Conservation (phyloP, 495 filamentous ascomycete genomes). For the Xylaria sp. region DNA sequence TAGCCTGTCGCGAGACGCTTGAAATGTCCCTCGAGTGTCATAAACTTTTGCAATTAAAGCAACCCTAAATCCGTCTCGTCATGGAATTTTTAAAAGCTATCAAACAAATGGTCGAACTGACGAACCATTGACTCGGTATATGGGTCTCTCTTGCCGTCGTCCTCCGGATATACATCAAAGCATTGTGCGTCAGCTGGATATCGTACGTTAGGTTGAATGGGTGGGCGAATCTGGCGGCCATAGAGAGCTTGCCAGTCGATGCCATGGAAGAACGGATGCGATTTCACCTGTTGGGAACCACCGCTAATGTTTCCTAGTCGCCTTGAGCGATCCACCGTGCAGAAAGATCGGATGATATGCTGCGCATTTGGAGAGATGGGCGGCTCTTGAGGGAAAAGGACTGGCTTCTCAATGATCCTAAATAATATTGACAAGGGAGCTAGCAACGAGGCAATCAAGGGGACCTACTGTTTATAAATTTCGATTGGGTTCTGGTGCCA, state of each 20-base stretch:
- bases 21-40: background rate
- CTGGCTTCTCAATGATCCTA: constrained; percentile 77
- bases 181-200: constrained; percentile 85
- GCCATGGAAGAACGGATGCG: constrained; percentile 83
- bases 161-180: constrained; percentile 83
- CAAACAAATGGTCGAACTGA: constrained; percentile 80
- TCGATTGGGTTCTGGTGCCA: constrained; percentile 96
- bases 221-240: constrained; percentile 71
- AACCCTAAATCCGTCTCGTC: constrained; percentile 22
- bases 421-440: constrained; percentile 20
- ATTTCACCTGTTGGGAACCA: constrained; percentile 80
- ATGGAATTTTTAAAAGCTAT: constrained; percentile 67
- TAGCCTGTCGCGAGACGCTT: constrained; percentile 3
- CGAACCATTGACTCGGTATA: constrained; percentile 76
- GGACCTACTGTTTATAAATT: constrained; percentile 83
- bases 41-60: background rate
- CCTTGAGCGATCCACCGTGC: constrained; percentile 86
- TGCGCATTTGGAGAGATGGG: constrained; percentile 76
- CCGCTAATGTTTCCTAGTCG: constrained; percentile 89
- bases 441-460: constrained; percentile 15
- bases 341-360: constrained; percentile 83
- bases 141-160: constrained; percentile 58
- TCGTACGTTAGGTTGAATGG: constrained; percentile 83
- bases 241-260: constrained; percentile 89
- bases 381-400: constrained; percentile 69